These are phyloP conservation scores for Saturnispora galanensis DNA, from an alignment of 805 yeast species.

Conservation along the genomic window DNA sequence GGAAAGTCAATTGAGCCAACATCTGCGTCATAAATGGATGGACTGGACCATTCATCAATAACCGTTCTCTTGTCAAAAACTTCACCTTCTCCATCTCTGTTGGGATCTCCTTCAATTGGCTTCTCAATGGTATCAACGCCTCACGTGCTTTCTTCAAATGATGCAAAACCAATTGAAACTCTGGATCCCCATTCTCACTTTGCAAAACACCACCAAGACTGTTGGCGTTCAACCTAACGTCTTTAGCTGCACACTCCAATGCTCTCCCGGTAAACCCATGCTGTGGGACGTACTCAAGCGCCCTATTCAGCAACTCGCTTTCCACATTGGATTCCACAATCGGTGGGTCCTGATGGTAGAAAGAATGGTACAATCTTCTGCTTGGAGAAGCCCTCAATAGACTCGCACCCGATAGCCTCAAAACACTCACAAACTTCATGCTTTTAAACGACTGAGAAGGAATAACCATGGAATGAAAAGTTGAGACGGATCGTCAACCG, in stretches of 20 bases:
- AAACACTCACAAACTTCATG: no score
- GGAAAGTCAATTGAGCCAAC: slow-evolving; percentile 53
- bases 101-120: slow-evolving; percentile 19
- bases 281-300: slow-evolving; percentile 32
- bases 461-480: no score
- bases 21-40: slow-evolving; percentile 37
- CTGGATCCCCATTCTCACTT: slow-evolving; percentile 21
- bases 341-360: slow-evolving; percentile 31
- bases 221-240: slow-evolving; percentile 32
- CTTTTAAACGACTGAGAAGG: no score
- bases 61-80: slow-evolving; percentile 34
- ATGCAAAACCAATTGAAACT: slow-evolving; percentile 34
- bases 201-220: slow-evolving; percentile 33
- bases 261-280: slow-evolving; percentile 36
- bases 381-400: background rate
- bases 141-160: slow-evolving; percentile 39
- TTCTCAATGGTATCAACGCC: slow-evolving; percentile 21
- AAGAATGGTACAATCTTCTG: slow-evolving; percentile 28
- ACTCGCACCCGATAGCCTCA: no score
- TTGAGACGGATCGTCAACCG: no score
- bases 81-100: slow-evolving; percentile 19
- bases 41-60: slow-evolving; percentile 41
- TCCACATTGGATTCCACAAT: slow-evolving; percentile 28
- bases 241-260: slow-evolving; percentile 34
- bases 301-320: slow-evolving; percentile 26